A percentile compares a stretch with the other conserved stretches of the same genome.
Evolutionary conservation across 169 alveolate genomes (phyloP).

Genomic region (Eimeria brunetti): DNA sequence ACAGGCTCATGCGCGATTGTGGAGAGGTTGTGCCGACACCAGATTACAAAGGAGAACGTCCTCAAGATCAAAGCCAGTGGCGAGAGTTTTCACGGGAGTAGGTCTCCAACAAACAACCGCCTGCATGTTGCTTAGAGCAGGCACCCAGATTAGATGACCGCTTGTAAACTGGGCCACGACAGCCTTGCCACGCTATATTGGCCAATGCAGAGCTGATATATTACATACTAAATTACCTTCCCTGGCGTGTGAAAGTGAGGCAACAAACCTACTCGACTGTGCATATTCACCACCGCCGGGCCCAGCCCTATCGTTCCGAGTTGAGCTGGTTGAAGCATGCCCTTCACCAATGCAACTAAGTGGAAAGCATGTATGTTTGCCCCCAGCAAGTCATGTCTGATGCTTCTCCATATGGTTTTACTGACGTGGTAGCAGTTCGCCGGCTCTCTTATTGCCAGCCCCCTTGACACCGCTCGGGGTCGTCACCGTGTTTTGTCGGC

Average conservation of each 20-base stretch:
- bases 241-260: background rate
- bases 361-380: background rate
- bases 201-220: background rate
- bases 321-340: background rate
- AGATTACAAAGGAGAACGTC: background rate
- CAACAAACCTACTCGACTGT: background rate
- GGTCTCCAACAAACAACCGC: background rate
- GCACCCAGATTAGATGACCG: background rate
- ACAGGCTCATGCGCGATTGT: background rate
- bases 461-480: background rate
- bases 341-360: background rate
- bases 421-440: background rate
- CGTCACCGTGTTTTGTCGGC: background rate
- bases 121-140: background rate
- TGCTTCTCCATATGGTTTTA: background rate
- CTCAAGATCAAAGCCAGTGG: background rate
- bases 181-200: no score
- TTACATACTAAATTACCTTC: background rate
- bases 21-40: background rate
- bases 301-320: conserved; percentile 18
- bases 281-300: conserved; percentile 2
- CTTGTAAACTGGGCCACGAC: background rate
- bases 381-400: background rate
- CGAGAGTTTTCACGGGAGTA: background rate
- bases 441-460: background rate